phyloP scores from a whole-genome alignment of 2,329 filamentous ascomycete species.

The Trichoderma sp. region DNA sequence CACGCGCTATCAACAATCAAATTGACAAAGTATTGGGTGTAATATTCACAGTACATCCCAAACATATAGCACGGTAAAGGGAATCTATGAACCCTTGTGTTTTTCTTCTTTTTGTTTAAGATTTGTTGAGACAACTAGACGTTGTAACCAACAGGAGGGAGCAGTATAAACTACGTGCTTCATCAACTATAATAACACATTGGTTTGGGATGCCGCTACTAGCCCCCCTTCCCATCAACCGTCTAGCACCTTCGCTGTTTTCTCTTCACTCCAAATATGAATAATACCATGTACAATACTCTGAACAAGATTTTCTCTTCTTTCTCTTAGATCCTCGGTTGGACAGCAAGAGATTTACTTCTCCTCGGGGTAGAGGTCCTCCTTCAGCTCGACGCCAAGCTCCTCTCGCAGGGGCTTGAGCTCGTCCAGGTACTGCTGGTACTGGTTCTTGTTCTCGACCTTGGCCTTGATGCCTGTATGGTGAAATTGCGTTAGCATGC shows the following conservation, averaged over 20 bases:
- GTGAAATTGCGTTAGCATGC: conserved; percentile 19
- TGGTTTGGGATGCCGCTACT: conserved; percentile 37
- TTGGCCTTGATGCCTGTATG: conserved; percentile 93
- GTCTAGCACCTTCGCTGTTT: conserved; percentile 37
- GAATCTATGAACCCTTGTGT: background rate
- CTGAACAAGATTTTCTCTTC: conserved; percentile 23
- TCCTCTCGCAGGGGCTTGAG: conserved; percentile 92
- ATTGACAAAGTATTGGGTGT: background rate
- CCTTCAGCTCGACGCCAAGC: conserved; percentile 87
- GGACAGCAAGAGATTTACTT: conserved; percentile 41
- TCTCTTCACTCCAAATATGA: conserved; percentile 32
- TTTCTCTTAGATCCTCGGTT: background rate
- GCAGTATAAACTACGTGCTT: conserved; percentile 32
- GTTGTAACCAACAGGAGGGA: conserved; percentile 10
- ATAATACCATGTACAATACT: conserved; percentile 47
- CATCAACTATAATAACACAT: conserved; percentile 40
- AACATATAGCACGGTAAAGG: background rate
- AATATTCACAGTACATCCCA: background rate
- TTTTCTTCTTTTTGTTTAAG: conserved; percentile 14
- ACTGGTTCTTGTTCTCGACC: conserved; percentile 98
- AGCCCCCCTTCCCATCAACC: conserved; percentile 33
- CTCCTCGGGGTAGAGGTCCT: conserved; percentile 82
- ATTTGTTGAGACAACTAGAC: conserved; percentile 11
- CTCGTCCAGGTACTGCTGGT: conserved; percentile 93
- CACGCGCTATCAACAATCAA: background rate